Conservation (phyloP, 768 basidiomycete genomes). For the Amanita molliuscula region DNA sequence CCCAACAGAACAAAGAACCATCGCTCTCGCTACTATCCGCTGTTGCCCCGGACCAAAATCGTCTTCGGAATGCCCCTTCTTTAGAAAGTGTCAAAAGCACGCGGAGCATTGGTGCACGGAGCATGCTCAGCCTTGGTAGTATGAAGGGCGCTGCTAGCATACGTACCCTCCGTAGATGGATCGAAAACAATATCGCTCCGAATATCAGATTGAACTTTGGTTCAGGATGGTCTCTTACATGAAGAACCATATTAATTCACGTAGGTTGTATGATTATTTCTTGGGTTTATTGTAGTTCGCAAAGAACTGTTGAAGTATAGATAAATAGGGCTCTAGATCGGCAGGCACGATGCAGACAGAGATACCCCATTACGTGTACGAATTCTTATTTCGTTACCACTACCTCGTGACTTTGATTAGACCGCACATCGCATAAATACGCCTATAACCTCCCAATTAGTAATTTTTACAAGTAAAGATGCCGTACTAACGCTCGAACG, state of each 20-base stretch:
- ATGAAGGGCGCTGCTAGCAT: slow-evolving; percentile 30
- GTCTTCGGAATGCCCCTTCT: slow-evolving; percentile 18
- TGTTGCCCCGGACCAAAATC: slow-evolving; percentile 3
- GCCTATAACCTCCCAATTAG: no score
- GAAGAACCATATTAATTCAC: neutral
- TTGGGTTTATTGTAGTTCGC: slow-evolving; percentile 2
- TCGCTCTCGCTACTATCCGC: slow-evolving; percentile 8
- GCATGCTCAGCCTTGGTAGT: slow-evolving; percentile 32
- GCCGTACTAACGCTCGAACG: no score
- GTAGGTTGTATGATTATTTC: slow-evolving; percentile 5
- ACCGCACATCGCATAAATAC: neutral
- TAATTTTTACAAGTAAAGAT: no score
- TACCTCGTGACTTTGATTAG: neutral
- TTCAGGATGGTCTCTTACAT: slow-evolving; percentile 2
- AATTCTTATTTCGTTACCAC: neutral
- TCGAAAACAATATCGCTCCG: slow-evolving; percentile 18
- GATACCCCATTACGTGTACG: neutral
- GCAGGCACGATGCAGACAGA: neutral
- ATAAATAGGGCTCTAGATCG: neutral
- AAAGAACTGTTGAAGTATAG: neutral
- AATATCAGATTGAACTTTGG: slow-evolving; percentile 10
- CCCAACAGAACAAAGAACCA: slow-evolving; percentile 4
- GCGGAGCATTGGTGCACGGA: slow-evolving; percentile 28
- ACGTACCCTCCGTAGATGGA: slow-evolving; percentile 30
- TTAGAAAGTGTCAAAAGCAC: slow-evolving; percentile 37